Evolutionary conservation across 495 filamentous ascomycete genomes (phyloP), one percentile per base, ranked within the genome.

Genomic region (Hypoxylon perforatum): DNA sequence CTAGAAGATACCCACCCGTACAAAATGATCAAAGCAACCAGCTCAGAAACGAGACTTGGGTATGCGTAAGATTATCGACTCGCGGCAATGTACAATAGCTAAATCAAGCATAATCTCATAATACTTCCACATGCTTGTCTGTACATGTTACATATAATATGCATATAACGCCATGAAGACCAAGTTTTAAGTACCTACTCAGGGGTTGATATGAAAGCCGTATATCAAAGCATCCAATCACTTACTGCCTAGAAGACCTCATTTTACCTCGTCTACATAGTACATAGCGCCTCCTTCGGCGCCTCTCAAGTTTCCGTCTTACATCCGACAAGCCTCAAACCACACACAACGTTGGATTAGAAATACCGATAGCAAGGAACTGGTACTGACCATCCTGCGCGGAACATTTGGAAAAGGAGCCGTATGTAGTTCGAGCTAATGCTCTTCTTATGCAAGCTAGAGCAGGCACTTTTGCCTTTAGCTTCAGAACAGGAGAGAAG

Each of bases 1-100:
- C n/a, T 61, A 67, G 58, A 58, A 48, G 57, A 67, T 67, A 67
- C 64, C 64, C 64, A 62, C 39, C n/a, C n/a, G n/a, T n/a, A n/a
- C n/a, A n/a, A n/a, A n/a, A 42, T n/a, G 55, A 21, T 30, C 14
- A 41, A 28, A 23, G n/a, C 57, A 52, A 15, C 38, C 14, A 18
- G 46, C 51, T 41, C 44, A 50, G 35, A 11, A 18, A 12, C 49
- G 41, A 57, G 54, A 47, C 46, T 57, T 36, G 53, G 28, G 47
- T 49, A 42, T 67, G 57, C 64, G 48, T 57, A 58, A 57, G 14
- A 44, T 15, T 45, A 28, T 21, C 39, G 38, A 54, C 4, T 15
- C 36, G 18, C 38, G 28, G 22, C 25, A 44, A 50, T 45, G 41
- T 45, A 45, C n/a, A 48, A 41, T 28, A 64, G 47, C 30, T 4